These are phyloP conservation scores for Microcera coccophila DNA, from an alignment of 2,329 filamentous ascomycete genomes.

Conservation along the genomic window DNA sequence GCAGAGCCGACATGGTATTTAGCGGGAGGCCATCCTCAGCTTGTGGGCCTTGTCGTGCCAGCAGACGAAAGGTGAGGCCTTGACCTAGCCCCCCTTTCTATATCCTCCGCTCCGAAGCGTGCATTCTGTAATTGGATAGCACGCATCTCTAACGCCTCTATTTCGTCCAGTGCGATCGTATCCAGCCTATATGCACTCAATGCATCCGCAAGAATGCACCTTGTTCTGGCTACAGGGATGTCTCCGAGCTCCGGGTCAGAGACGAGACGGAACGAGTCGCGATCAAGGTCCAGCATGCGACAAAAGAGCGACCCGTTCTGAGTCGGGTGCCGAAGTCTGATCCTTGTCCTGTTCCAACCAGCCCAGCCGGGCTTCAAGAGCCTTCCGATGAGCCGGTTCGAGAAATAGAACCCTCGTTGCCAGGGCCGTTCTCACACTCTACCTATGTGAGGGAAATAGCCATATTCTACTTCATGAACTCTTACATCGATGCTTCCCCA, in stretches of 20 bases:
- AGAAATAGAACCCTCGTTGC: background rate
- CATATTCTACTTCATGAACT: constrained; percentile 23
- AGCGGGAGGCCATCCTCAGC: constrained; percentile 28
- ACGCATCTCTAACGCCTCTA: background rate
- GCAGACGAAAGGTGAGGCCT: constrained; percentile 25
- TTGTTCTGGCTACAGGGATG: background rate
- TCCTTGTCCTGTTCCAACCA: no score
- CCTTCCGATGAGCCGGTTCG: constrained; percentile 2
- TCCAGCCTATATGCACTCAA: background rate
- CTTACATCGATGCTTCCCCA: constrained; percentile 23
- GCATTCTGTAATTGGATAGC: no score
- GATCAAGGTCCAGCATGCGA: no score
- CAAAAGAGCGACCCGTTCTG: no score
- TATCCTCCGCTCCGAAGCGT: background rate
- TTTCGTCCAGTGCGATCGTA: background rate
- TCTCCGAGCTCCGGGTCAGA: background rate
- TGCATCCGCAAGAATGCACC: background rate
- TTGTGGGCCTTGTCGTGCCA: constrained; percentile 25
- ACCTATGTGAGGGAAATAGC: constrained; percentile 7
- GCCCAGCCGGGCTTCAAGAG: background rate
- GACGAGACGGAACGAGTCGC: background rate
- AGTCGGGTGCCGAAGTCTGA: no score
- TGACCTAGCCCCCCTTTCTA: background rate
- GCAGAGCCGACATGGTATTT: constrained; percentile 28
- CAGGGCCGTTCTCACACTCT: background rate